Evolutionary conservation across 306 rosid species (phyloP), one percentile per base, ranked within the genome.

Genomic region (Ceratonia siliqua): DNA sequence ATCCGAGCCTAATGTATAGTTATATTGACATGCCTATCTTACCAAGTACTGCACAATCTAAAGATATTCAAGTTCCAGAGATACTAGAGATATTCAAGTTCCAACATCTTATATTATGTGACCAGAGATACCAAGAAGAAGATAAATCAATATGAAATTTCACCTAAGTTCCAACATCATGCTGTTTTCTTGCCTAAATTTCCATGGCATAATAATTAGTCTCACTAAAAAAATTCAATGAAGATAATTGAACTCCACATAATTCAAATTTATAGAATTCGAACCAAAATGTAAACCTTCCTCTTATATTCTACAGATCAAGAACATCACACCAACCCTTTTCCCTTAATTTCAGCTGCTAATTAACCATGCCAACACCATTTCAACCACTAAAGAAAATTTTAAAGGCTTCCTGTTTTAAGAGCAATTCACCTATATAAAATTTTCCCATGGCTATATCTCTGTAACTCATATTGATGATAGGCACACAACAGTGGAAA

Each of bases 381-480:
- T 56, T 53, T 20, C 55, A 66, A 8, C 68, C 20, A 65, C 63
- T 5, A 21, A 1, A 52, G n/a, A 52, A 50, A 27, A 38, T 41
- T 33, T 45, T 5, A 2, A 39, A 50, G 48, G 56, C 17, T 55
- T 13, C 28, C 62, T 25, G 13, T 5, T 9, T 55, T 39, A 30
- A 64, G 66, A 77, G 17, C 28, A 53, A 53, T 8, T 30, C 28
- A 0, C 48, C 21, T 8, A 41, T 28, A 13, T 9, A 18, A 11
- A 30, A 48, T 9, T 30, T 80, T 72, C 97, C 98, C 0, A 63
- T 53, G 62, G 76, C 82, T 72, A 84, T 59, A 55, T 87, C 91
- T 76, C 97, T 94, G 91, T 77, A 77, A 62, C 35, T 68, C 76
- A 76, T 53, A 62, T 33, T 69, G 41, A 65, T 30, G 62, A 85